A percentile compares a stretch with the other conserved stretches of the same genome.
phyloP scores from a whole-genome alignment of 495 filamentous ascomycete species.

The Sporormia fimetaria region DNA sequence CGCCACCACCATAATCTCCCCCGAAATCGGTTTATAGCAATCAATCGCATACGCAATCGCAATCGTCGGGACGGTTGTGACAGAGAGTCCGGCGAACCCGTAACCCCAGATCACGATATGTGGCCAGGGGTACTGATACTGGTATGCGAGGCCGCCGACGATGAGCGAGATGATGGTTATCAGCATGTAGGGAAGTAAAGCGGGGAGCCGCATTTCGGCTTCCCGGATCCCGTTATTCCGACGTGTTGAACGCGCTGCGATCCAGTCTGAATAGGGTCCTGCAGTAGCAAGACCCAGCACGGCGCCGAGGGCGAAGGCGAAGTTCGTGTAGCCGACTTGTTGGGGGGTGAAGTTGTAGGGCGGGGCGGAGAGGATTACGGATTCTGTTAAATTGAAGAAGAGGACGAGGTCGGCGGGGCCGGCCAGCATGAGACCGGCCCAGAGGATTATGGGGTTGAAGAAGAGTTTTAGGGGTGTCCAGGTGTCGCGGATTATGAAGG shows the following conservation, averaged over 20 bases:
- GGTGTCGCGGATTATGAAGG: constrained; percentile 34
- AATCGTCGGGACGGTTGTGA: constrained; percentile 46
- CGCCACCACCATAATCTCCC: constrained; percentile 56
- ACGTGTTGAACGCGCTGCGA: constrained; percentile 45
- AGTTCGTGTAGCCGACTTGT: constrained; percentile 35
- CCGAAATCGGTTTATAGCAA: constrained; percentile 46
- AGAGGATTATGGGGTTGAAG: constrained; percentile 50
- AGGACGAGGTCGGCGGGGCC: constrained; percentile 50
- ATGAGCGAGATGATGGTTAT: constrained; percentile 44
- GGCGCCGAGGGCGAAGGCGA: constrained; percentile 40
- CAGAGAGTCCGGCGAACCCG: constrained; percentile 43
- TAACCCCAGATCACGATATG: constrained; percentile 41
- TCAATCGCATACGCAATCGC: constrained; percentile 50
- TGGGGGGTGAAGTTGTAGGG: constrained; percentile 43
- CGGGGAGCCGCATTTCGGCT: constrained; percentile 50
- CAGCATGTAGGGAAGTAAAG: constrained; percentile 42
- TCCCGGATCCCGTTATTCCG: constrained; percentile 47
- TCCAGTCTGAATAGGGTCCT: constrained; percentile 44
- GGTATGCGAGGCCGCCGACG: constrained; percentile 47
- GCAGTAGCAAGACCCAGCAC: constrained; percentile 45
- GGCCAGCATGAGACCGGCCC: constrained; percentile 45
- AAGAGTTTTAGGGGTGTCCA: constrained; percentile 43
- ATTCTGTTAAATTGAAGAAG: constrained; percentile 51
- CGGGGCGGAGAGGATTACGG: constrained; percentile 45
- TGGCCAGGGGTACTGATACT: constrained; percentile 45